A percentile compares a stretch with the other conserved stretches of the same genome.
Evolutionary conservation across 176 grass and related monocot genomes (phyloP).

Genomic region (Hyparrhenia diplandra): DNA sequence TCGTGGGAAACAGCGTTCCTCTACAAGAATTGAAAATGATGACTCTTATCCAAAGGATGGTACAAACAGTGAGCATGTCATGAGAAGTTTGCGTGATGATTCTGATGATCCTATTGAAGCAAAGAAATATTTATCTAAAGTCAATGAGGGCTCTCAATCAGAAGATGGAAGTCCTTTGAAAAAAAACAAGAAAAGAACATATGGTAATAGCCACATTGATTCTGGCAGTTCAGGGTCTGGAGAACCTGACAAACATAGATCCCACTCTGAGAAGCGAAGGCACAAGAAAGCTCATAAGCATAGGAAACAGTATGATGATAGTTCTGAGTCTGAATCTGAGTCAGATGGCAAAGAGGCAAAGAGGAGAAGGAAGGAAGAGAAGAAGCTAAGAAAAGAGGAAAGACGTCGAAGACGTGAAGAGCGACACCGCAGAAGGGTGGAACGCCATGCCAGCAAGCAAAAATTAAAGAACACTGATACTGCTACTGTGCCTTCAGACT

Average conservation of each 20-base stretch:
- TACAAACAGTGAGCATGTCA: slow-evolving; percentile 5
- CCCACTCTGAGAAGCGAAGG: slow-evolving; percentile 53
- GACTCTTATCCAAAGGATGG: slow-evolving; percentile 2
- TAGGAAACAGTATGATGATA: slow-evolving; percentile 56
- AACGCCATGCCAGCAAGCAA: slow-evolving; percentile 47
- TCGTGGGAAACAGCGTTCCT: background rate
- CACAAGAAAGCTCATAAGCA: slow-evolving; percentile 63
- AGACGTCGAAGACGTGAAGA: slow-evolving; percentile 69
- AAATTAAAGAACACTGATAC: slow-evolving; percentile 37
- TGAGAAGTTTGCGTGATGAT: slow-evolving; percentile 2
- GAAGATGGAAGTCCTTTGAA: slow-evolving; percentile 44
- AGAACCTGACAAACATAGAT: slow-evolving; percentile 44
- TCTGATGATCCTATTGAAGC: background rate
- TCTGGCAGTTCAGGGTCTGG: slow-evolving; percentile 53
- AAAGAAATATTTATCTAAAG: slow-evolving; percentile 34
- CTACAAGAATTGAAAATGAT: slow-evolving; percentile 13
- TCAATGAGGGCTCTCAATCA: slow-evolving; percentile 19
- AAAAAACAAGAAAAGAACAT: slow-evolving; percentile 37
- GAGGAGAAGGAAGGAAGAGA: slow-evolving; percentile 74
- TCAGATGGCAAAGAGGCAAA: slow-evolving; percentile 56
- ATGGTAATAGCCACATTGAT: slow-evolving; percentile 21
- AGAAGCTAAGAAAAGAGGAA: slow-evolving; percentile 76
- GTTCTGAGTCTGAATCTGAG: slow-evolving; percentile 54
- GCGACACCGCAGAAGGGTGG: slow-evolving; percentile 52
- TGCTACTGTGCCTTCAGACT: slow-evolving; percentile 42